phyloP scores from a whole-genome alignment of 2,329 filamentous ascomycete genomes.

The Escovopsis sp. region DNA sequence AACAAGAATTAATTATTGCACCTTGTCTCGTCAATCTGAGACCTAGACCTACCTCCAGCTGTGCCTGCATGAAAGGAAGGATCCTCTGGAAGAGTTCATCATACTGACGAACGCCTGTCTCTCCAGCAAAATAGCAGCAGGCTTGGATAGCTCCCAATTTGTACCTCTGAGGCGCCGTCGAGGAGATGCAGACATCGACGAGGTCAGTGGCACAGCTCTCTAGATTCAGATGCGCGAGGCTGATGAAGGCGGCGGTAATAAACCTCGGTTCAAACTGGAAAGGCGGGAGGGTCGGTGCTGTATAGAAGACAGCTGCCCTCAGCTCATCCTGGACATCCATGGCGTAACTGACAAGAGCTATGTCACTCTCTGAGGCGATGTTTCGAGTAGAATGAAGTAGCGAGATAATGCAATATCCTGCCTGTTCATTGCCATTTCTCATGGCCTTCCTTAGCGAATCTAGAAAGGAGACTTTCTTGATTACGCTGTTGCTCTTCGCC shows the following conservation, averaged over 20 bases:
- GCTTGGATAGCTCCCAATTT: constrained; percentile 48
- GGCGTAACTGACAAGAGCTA: constrained; percentile 49
- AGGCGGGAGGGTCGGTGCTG: constrained; percentile 26
- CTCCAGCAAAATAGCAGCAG: constrained; percentile 45
- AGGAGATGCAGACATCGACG: constrained; percentile 38
- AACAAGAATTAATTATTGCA: constrained; percentile 6
- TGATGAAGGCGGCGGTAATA: constrained; percentile 52
- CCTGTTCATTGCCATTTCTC: constrained; percentile 49
- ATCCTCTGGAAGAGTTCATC: constrained; percentile 38
- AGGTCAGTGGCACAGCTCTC: constrained; percentile 42
- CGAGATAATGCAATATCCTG: constrained; percentile 49
- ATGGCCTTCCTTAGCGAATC: constrained; percentile 47
- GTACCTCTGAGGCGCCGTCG: constrained; percentile 41
- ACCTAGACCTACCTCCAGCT: constrained; percentile 32
- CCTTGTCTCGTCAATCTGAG: background rate
- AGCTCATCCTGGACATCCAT: constrained; percentile 57
- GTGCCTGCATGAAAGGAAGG: constrained; percentile 39
- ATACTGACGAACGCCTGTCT: constrained; percentile 33
- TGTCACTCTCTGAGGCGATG: constrained; percentile 47
- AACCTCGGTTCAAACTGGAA: constrained; percentile 44
- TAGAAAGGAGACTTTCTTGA: constrained; percentile 51
- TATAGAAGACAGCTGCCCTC: constrained; percentile 47
- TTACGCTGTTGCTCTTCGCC: constrained; percentile 43
- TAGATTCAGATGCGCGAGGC: constrained; percentile 45
- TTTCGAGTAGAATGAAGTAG: constrained; percentile 48